Conservation (phyloP, 305 asterid species). For the Lippia alba region DNA sequence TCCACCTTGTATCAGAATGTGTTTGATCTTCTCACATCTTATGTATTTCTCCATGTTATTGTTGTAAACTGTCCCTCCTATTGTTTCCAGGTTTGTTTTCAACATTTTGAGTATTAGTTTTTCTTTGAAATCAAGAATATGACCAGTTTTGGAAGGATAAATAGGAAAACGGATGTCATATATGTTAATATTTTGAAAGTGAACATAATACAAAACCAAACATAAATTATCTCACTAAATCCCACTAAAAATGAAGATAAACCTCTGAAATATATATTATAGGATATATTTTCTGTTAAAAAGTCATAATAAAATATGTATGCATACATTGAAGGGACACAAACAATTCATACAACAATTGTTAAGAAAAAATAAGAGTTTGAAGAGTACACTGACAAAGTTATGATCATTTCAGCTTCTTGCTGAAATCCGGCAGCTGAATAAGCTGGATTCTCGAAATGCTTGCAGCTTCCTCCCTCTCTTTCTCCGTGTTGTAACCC, state of each 20-base stretch:
- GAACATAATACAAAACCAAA: not conserved
- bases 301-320: constrained; percentile 7
- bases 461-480: constrained; percentile 79
- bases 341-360: constrained; percentile 3
- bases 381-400: constrained; percentile 5
- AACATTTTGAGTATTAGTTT: not conserved
- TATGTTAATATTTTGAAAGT: too few species aligned
- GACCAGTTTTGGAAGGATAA: too few species aligned
- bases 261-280: not conserved
- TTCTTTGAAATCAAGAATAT: too few species aligned
- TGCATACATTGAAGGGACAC: not conserved
- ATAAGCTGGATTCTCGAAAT: constrained; percentile 66
- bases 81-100: too few species aligned
- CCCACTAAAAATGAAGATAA: not conserved
- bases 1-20: constrained; percentile 21
- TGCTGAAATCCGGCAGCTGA: constrained; percentile 68
- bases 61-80: not conserved
- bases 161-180: too few species aligned
- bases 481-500: constrained; percentile 91
- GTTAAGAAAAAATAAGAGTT: not conserved
- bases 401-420: constrained; percentile 68
- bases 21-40: constrained; percentile 10
- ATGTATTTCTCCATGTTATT: not conserved
- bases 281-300: too few species aligned
- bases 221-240: not conserved